phyloP scores from a whole-genome alignment of 2,329 filamentous ascomycete genomes.

The Coniochaeta sp. region DNA sequence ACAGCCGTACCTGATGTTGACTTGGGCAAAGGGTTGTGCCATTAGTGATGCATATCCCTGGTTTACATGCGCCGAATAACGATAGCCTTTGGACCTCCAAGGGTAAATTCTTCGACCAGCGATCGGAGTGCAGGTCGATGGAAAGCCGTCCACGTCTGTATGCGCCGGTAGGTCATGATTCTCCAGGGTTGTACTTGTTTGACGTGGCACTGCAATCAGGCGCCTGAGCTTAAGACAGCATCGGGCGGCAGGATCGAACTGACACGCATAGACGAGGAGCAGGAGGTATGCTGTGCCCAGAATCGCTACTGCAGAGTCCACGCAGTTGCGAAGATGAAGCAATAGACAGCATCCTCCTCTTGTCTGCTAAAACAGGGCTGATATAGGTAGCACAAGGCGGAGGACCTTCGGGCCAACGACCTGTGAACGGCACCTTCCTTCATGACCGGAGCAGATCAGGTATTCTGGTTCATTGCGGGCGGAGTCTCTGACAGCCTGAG shows the following conservation, averaged over 20 bases:
- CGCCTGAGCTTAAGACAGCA: not conserved
- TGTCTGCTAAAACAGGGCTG: not conserved
- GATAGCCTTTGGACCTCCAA: not conserved
- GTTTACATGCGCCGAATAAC: not conserved
- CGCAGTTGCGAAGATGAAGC: not conserved
- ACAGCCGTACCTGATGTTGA: not conserved
- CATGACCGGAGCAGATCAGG: too few species aligned
- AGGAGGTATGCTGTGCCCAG: not conserved
- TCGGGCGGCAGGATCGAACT: not conserved
- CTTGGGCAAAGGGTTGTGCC: not conserved
- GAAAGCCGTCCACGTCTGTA: not conserved
- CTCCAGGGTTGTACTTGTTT: not conserved
- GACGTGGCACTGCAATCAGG: not conserved
- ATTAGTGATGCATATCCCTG: not conserved
- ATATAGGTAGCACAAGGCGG: not conserved
- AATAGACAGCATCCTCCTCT: not conserved
- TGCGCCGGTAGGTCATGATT: not conserved
- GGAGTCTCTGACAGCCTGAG: too few species aligned
- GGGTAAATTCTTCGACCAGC: not conserved
- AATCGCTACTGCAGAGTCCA: not conserved
- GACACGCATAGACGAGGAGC: not conserved
- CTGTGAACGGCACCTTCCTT: not conserved
- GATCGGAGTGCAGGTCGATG: not conserved
- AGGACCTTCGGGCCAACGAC: not conserved
- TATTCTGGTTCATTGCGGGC: too few species aligned